phyloP scores from a whole-genome alignment of 345 rosid genomes.

The Cochlearia excelsa region DNA sequence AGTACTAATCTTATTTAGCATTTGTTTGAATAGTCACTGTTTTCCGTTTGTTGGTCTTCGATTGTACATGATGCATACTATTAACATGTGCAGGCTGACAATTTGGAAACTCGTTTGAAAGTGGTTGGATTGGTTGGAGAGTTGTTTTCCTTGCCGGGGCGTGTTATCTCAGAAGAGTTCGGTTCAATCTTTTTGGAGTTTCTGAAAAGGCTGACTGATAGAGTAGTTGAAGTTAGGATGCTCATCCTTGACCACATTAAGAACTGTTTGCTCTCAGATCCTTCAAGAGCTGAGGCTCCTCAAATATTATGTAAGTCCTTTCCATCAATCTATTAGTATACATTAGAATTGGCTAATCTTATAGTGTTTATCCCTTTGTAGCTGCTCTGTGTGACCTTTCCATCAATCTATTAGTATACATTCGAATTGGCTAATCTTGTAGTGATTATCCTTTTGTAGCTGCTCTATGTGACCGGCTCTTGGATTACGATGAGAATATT shows the following conservation, averaged over 20 bases:
- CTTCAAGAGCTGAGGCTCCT: slow-evolving; percentile 70
- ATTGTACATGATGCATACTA: slow-evolving; percentile 16
- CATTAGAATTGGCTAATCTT: slow-evolving; percentile 20
- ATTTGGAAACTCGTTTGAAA: slow-evolving; percentile 78
- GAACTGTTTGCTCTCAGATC: slow-evolving; percentile 72
- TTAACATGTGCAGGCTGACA: slow-evolving; percentile 67
- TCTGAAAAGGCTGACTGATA: slow-evolving; percentile 89
- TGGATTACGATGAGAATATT: slow-evolving; percentile 96
- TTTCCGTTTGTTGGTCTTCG: slow-evolving; percentile 3
- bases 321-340: slow-evolving; percentile 16
- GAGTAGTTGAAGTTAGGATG: slow-evolving; percentile 82
- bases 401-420: slow-evolving; percentile 13
- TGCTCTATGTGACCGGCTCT: slow-evolving; percentile 90
- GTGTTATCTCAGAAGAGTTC: slow-evolving; percentile 59
- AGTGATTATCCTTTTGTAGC: slow-evolving; percentile 47
- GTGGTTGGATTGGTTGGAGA: slow-evolving; percentile 88
- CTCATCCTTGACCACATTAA: slow-evolving; percentile 82
- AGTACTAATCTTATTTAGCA: slow-evolving; percentile 1
- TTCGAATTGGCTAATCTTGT: slow-evolving; percentile 22
- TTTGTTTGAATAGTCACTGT: slow-evolving; percentile 15
- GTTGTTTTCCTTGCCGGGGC: slow-evolving; percentile 75
- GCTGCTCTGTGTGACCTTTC: slow-evolving; percentile 85
- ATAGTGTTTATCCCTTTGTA: slow-evolving; percentile 38
- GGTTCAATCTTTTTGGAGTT: slow-evolving; percentile 85
- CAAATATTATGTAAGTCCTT: slow-evolving; percentile 67